Percentiles rank a stretch among this genome's conserved stretches.
Evolutionary conservation across 768 basidiomycete genomes (phyloP).

Genomic region (Mycena leptocephala): DNA sequence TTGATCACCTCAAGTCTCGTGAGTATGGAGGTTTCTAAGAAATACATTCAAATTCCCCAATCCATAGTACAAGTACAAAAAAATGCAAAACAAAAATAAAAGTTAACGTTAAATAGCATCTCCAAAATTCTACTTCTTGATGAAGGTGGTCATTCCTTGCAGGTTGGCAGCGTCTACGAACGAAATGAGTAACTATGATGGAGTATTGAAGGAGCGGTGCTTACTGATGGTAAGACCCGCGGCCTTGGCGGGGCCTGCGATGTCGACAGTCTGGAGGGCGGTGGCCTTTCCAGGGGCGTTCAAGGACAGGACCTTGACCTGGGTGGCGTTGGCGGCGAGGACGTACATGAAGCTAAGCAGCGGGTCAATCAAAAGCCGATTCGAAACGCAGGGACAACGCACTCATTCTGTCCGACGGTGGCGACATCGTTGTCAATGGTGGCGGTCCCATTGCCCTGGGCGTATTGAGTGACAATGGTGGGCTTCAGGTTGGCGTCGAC

Average conservation of each 20-base stretch:
- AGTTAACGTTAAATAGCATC: not conserved
- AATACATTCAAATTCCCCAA: slow-evolving; percentile 21
- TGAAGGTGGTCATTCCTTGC: slow-evolving; percentile 43
- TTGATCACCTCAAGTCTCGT: not conserved
- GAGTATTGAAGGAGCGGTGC: not conserved
- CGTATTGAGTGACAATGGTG: slow-evolving; percentile 64
- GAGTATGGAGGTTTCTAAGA: slow-evolving; percentile 6
- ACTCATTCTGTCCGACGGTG: slow-evolving; percentile 56
- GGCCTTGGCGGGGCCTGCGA: slow-evolving; percentile 38
- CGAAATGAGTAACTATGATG: not conserved
- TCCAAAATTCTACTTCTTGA: slow-evolving; percentile 29
- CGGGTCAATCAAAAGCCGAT: not conserved
- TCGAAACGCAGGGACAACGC: slow-evolving; percentile 23
- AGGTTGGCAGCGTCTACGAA: slow-evolving; percentile 21
- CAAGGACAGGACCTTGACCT: slow-evolving; percentile 46
- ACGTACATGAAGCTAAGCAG: slow-evolving; percentile 48
- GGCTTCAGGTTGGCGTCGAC: slow-evolving; percentile 63
- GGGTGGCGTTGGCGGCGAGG: slow-evolving; percentile 45
- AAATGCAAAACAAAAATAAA: slow-evolving; percentile 19
- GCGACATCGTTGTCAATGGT: slow-evolving; percentile 62
- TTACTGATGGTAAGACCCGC: slow-evolving; percentile 46
- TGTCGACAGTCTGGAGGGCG: slow-evolving; percentile 45
- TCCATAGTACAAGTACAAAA: slow-evolving; percentile 21
- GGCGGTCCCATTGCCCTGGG: slow-evolving; percentile 51
- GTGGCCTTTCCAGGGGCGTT: slow-evolving; percentile 45